Base-by-base conservation (phyloP, 441 rosid genomes). In the Geranium incanum region DNA sequence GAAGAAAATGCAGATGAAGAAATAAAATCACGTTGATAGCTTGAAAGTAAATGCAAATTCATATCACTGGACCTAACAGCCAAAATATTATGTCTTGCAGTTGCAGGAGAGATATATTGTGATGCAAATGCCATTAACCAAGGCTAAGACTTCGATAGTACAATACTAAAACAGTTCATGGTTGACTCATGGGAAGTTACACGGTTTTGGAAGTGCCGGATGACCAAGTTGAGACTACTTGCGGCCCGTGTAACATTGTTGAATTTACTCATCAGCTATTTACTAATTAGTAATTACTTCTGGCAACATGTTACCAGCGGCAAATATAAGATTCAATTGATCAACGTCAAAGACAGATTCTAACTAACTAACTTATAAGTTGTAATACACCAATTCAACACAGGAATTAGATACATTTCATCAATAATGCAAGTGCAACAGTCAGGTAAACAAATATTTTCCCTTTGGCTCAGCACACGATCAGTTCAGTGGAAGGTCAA, bases 141-240 rank as follows among this genome's bases (percentile, higher is more conserved):
- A 4, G 1, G 19, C 16, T 18, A 55, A n/a, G 8, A 55, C 21
- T 55, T 55, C 5, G 62, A 4, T 55, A 15, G 21, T 15, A 55
- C 6, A 55, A 55, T 16, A 55, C 62, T 19, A 48, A 12, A 48
- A 18, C 62, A 55, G 5, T 5, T 6, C 6, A 55, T 55, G 62
- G 18, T 18, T n/a, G 62, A 18, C 16, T 16, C 3, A 55, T 18
- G 18, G 62, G 6, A 13, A 55, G 19, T 55, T n/a, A 55, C 16
- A 55, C n/a, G 21, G 19, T 55, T 41, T 41, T 41, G 19, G 62
- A 55, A 55, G 62, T 18, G 21, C n/a, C 23, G 5, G 23, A 4
- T 16, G 62, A 55, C 62, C 6, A 15, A 55, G 19, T 55, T 55
- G 62, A 55, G 62, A 55, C 62, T 55, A 55, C 21, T 55, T n/a